phyloP scores from a whole-genome alignment of 129 eudicot genomes.

The Oenanthe sinensis region DNA sequence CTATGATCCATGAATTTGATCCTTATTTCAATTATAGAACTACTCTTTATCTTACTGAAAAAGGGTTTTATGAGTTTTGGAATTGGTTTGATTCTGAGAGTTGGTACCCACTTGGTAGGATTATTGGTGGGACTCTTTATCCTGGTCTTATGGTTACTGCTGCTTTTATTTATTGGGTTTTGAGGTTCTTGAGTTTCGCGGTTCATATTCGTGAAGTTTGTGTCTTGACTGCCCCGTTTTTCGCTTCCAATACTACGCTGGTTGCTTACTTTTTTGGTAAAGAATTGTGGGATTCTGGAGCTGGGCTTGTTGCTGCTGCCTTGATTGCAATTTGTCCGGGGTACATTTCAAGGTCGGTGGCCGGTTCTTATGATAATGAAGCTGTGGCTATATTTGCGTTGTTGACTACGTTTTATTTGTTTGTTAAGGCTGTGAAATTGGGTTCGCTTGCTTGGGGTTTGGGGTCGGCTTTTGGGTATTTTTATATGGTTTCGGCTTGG shows the following conservation, averaged over 20 bases:
- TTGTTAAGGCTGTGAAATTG: constrained; percentile 89
- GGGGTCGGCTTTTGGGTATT: constrained; percentile 87
- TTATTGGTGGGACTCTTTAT: constrained; percentile 83
- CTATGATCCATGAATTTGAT: constrained; percentile 94
- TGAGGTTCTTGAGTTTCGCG: constrained; percentile 59
- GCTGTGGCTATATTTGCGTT: constrained; percentile 87
- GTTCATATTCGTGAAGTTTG: constrained; percentile 93
- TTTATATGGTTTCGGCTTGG: constrained; percentile 98
- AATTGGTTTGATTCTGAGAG: constrained; percentile 95
- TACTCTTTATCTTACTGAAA: constrained; percentile 61
- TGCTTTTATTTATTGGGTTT: constrained; percentile 68
- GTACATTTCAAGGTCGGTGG: constrained; percentile 89
- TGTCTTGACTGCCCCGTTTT: constrained; percentile 88
- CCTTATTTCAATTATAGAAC: constrained; percentile 91
- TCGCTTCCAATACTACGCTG: constrained; percentile 80
- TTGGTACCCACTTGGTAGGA: constrained; percentile 91
- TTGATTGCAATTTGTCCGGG: constrained; percentile 94
- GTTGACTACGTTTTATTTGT: constrained; percentile 78
- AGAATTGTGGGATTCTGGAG: constrained; percentile 88
- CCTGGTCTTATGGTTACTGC: constrained; percentile 98
- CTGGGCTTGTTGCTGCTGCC: constrained; percentile 85
- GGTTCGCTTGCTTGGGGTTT: constrained; percentile 85
- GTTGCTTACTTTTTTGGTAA: constrained; percentile 96
- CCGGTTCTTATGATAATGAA: constrained; percentile 88
- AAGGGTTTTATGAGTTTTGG: constrained; percentile 94